Evolutionary conservation across 1,284 basidiomycete genomes (phyloP).

Genomic region (Marasmius oreades): DNA sequence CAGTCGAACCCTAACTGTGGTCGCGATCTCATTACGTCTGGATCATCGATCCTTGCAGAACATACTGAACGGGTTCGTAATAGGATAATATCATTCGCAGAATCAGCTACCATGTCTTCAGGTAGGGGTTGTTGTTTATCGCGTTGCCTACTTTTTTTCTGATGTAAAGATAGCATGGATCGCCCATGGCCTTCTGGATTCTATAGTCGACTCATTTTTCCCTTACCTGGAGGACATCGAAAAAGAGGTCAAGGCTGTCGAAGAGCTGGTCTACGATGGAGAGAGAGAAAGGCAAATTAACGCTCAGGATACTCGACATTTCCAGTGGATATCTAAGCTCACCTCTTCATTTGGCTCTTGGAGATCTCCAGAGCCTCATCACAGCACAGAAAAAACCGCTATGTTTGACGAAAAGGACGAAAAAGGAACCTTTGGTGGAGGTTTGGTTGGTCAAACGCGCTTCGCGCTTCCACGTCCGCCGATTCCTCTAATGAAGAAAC

Average conservation of each 20-base stretch:
- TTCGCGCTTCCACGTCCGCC: slow-evolving; percentile 32
- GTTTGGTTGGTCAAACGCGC: slow-evolving; percentile 22
- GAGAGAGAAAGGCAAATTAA: slow-evolving; percentile 8
- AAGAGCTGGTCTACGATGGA: slow-evolving; percentile 59
- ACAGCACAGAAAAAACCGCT: not conserved
- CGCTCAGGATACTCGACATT: not conserved
- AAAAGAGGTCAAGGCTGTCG: slow-evolving; percentile 77
- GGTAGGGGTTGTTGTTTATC: slow-evolving; percentile 37
- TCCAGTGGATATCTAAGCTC: not conserved
- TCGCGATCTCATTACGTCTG: not conserved
- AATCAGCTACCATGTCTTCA: slow-evolving; percentile 63
- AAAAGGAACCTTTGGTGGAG: slow-evolving; percentile 7
- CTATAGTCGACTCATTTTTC: slow-evolving; percentile 93
- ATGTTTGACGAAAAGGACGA: slow-evolving; percentile 9
- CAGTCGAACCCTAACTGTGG: not conserved
- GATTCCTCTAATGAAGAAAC: slow-evolving; percentile 28
- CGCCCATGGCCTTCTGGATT: slow-evolving; percentile 90
- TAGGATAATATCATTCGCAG: slow-evolving; percentile 57
- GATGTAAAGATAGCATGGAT: slow-evolving; percentile 74
- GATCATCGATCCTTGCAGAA: slow-evolving; percentile 38
- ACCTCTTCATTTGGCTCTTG: not conserved
- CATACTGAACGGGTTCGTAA: slow-evolving; percentile 81
- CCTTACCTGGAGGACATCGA: slow-evolving; percentile 85
- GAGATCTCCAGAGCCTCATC: not conserved
- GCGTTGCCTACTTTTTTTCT: not conserved